Evolutionary conservation across 2,329 filamentous ascomycete species (phyloP).

Genomic region (Fusarium sp.): DNA sequence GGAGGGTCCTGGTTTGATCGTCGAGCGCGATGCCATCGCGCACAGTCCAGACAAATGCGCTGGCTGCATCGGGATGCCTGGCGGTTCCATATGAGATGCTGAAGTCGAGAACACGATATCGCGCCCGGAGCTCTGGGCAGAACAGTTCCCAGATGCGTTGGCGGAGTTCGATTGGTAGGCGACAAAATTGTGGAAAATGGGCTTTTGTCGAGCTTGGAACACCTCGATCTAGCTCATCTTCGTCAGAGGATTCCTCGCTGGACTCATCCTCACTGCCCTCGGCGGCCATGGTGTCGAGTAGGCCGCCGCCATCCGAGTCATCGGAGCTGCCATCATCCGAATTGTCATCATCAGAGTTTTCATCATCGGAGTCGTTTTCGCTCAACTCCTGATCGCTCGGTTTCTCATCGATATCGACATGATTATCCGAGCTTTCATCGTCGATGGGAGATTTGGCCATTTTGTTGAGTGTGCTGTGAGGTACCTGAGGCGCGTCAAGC

Average conservation of each 20-base stretch:
- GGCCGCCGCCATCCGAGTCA: slow-evolving; percentile 36
- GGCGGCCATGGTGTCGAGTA: slow-evolving; percentile 43
- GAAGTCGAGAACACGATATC: slow-evolving; percentile 48
- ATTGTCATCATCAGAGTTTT: slow-evolving; percentile 22
- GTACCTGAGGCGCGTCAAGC: slow-evolving; percentile 9
- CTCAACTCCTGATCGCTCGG: background rate
- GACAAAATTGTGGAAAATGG: slow-evolving; percentile 45
- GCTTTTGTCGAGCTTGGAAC: background rate
- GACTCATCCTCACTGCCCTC: slow-evolving; percentile 40
- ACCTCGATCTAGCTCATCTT: background rate
- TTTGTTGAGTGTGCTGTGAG: slow-evolving; percentile 1
- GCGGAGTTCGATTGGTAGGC: slow-evolving; percentile 49
- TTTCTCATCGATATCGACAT: slow-evolving; percentile 12
- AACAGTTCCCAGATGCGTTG: slow-evolving; percentile 49
- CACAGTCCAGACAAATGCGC: slow-evolving; percentile 26
- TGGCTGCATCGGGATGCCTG: slow-evolving; percentile 10
- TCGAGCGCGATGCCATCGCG: slow-evolving; percentile 41
- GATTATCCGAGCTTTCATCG: slow-evolving; percentile 7
- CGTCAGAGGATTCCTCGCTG: slow-evolving; percentile 18
- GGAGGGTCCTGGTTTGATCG: slow-evolving; percentile 46
- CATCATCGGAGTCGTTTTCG: slow-evolving; percentile 4
- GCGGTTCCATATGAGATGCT: slow-evolving; percentile 25
- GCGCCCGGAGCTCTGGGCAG: slow-evolving; percentile 47
- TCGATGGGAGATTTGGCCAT: slow-evolving; percentile 26
- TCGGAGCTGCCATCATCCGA: slow-evolving; percentile 33